Evolutionary conservation across 1,139 yeast genomes (phyloP).

Genomic region (Meyerozyma elateridarum): DNA sequence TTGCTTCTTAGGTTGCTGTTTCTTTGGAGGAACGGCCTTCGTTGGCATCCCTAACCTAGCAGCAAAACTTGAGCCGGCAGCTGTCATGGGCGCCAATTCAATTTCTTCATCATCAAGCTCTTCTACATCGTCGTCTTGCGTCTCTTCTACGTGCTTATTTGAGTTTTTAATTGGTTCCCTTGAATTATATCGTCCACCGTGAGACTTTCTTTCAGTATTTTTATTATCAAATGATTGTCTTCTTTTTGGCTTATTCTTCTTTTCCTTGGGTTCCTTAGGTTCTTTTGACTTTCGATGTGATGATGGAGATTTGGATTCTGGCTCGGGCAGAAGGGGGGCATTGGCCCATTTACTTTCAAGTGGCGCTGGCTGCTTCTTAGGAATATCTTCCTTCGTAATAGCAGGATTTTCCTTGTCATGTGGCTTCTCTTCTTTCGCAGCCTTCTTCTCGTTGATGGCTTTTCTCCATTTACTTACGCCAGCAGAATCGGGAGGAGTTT

Average conservation of each 20-base stretch:
- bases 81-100: constrained; percentile 20
- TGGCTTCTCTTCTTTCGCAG: constrained; percentile 4
- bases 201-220: background rate
- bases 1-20: constrained; percentile 3
- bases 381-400: background rate
- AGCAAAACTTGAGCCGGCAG: constrained; percentile 26
- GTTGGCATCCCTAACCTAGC: constrained; percentile 18
- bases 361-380: constrained; percentile 8
- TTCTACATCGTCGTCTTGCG: constrained; percentile 4
- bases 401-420: too few relatives aligned
- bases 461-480: constrained; percentile 11
- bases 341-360: constrained; percentile 31
- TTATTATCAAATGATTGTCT: background rate
- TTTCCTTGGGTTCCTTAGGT: constrained; percentile 5
- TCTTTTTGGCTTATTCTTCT: background rate
- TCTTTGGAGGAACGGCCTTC: constrained; percentile 5
- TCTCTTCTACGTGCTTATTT: constrained; percentile 1
- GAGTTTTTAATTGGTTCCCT: constrained; percentile 5
- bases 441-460: constrained; percentile 10
- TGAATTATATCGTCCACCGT: too few relatives aligned
- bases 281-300: constrained; percentile 6
- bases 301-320: constrained; percentile 4
- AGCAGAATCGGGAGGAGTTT: too few relatives aligned
- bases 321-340: constrained; percentile 7
- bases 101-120: constrained; percentile 4